A percentile compares a stretch with the other conserved stretches of the same genome.
phyloP scores from a whole-genome alignment of 1,139 yeast species.

The Blastobotrys illinoisensis region DNA sequence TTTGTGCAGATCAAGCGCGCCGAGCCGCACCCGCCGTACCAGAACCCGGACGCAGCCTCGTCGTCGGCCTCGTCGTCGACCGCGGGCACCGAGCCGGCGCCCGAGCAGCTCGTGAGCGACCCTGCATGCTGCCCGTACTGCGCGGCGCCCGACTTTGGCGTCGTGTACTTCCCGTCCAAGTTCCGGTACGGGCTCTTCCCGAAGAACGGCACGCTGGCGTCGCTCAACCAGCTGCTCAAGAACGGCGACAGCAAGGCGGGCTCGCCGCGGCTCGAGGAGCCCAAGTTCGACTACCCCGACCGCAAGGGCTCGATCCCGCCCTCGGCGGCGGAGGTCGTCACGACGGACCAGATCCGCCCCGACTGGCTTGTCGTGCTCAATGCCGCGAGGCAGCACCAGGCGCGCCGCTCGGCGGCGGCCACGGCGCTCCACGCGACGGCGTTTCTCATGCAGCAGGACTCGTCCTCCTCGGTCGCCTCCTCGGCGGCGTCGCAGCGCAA shows the following conservation, averaged over 20 bases:
- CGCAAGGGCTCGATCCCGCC: slow-evolving; percentile 26
- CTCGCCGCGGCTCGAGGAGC: neutral
- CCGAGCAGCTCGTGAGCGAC: slow-evolving; percentile 56
- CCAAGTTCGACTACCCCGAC: neutral
- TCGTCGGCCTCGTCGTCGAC: slow-evolving; percentile 19
- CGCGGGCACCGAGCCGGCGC: neutral
- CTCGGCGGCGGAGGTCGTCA: slow-evolving; percentile 41
- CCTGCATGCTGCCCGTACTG: slow-evolving; percentile 93
- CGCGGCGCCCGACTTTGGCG: slow-evolving; percentile 81
- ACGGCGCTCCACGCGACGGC: slow-evolving; percentile 87
- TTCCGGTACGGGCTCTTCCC: slow-evolving; percentile 8
- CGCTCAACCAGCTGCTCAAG: neutral
- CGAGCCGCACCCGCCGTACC: slow-evolving; percentile 95
- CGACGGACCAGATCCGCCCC: slow-evolving; percentile 80
- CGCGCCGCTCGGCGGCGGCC: slow-evolving; percentile 88
- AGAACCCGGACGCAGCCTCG: slow-evolving; percentile 27
- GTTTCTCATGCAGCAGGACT: slow-evolving; percentile 39
- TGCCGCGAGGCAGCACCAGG: slow-evolving; percentile 69
- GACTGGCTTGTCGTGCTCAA: slow-evolving; percentile 80
- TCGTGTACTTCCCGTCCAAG: slow-evolving; percentile 64
- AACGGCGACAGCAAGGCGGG: neutral
- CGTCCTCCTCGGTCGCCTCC: slow-evolving; percentile 14
- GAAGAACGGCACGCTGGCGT: neutral
- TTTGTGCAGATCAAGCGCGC: slow-evolving; percentile 90
- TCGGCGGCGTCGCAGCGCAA: slow-evolving; percentile 10